These are phyloP conservation scores for Chaetomium tenue DNA, from an alignment of 495 filamentous ascomycete genomes.

Conservation along the genomic window DNA sequence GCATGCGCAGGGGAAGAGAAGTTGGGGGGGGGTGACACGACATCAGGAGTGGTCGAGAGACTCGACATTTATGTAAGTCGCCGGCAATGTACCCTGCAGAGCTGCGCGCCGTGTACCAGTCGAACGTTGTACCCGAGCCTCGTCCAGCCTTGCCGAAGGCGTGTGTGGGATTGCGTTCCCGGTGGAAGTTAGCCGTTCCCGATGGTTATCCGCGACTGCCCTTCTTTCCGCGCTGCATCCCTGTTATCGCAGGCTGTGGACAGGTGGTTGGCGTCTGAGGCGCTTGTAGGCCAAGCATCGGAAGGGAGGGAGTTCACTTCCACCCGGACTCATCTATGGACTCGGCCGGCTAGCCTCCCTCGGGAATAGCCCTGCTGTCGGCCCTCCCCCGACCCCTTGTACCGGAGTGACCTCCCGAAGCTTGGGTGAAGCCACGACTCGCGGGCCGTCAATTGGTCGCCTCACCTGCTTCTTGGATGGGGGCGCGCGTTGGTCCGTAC, in stretches of 20 bases:
- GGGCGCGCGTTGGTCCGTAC: background rate
- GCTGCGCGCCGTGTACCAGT: background rate
- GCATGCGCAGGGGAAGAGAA: background rate
- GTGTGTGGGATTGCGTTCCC: background rate
- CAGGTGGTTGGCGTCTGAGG: background rate
- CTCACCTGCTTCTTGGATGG: background rate
- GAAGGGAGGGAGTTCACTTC: background rate
- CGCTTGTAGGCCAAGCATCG: background rate
- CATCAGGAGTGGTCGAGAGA: background rate
- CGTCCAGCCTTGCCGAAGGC: background rate
- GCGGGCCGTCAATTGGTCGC: slow-evolving; percentile 7
- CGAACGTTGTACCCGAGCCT: slow-evolving; percentile 3
- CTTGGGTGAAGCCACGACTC: background rate
- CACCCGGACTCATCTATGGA: background rate
- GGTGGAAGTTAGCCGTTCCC: background rate
- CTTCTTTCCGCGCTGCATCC: background rate
- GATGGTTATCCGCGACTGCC: background rate
- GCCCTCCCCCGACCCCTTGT: background rate
- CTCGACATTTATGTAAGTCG: background rate
- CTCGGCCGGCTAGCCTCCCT: background rate
- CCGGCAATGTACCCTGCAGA: background rate
- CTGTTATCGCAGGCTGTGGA: background rate
- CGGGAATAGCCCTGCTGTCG: background rate
- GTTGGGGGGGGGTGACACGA: background rate
- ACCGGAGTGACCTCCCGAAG: background rate